Conservation (phyloP, 2,329 filamentous ascomycete species). For the Rachicladosporium sp. region DNA sequence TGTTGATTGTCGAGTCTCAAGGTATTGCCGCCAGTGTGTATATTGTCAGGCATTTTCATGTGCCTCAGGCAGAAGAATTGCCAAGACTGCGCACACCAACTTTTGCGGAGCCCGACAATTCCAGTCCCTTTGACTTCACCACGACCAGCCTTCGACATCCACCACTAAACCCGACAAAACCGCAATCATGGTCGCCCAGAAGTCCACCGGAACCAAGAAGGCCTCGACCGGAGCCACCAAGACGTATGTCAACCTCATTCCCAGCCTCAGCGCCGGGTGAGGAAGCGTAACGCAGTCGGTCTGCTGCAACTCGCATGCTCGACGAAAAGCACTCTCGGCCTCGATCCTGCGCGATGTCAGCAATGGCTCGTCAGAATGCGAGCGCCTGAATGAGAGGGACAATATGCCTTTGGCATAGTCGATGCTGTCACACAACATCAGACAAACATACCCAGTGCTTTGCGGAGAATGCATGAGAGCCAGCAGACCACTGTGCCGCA, state of each 20-base stretch:
- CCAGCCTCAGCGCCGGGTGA: constrained; percentile 24
- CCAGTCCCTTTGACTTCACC: too few species aligned
- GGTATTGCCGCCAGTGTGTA: too few species aligned
- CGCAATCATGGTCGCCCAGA: background rate
- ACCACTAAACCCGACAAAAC: background rate
- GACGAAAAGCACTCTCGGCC: constrained; percentile 13
- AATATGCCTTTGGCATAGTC: constrained; percentile 3
- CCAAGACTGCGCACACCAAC: too few species aligned
- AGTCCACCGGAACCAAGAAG: constrained; percentile 23
- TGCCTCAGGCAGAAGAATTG: too few species aligned
- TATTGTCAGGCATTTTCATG: too few species aligned
- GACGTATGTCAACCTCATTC: constrained; percentile 40
- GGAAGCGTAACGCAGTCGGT: constrained; percentile 64
- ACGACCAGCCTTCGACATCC: too few species aligned
- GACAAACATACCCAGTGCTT: constrained; percentile 11
- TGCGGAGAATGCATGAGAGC: constrained; percentile 32
- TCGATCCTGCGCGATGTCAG: constrained; percentile 25
- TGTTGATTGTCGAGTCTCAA: too few species aligned
- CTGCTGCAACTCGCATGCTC: constrained; percentile 59
- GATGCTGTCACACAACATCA: constrained; percentile 2
- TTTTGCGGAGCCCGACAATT: too few species aligned
- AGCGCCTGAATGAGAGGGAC: constrained; percentile 7
- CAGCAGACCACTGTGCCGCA: constrained; percentile 83
- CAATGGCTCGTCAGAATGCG: constrained; percentile 25
- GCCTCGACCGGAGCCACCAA: constrained; percentile 28